phyloP scores from a whole-genome alignment of 441 rosid genomes.

The California macrophylla region DNA sequence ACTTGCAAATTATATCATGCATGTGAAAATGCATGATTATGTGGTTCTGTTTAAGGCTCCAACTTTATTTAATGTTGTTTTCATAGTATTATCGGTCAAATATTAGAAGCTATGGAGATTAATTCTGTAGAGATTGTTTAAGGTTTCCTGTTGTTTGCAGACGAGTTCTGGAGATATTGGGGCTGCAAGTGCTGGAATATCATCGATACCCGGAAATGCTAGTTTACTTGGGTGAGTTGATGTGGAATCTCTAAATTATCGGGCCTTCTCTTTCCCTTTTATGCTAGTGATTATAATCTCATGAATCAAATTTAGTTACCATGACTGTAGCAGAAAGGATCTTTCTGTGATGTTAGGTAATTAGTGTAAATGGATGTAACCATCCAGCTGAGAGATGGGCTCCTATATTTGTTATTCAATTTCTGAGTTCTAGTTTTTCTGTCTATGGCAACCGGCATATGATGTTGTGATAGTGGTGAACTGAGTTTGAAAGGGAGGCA shows the following conservation, averaged over 20 bases:
- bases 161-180: slow-evolving; percentile 50
- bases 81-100: not conserved
- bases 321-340: not conserved
- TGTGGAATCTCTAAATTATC: slow-evolving; percentile 1
- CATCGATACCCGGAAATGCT: slow-evolving; percentile 74
- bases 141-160: slow-evolving; percentile 25
- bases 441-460: not conserved
- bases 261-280: not conserved
- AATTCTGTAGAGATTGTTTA: not conserved
- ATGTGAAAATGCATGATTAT: not conserved
- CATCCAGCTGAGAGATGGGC: not conserved
- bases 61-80: not conserved
- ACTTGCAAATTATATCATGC: not conserved
- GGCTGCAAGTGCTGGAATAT: slow-evolving; percentile 44
- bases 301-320: not conserved
- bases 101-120: not conserved
- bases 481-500: not conserved
- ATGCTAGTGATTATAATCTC: not conserved
- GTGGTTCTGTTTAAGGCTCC: not conserved
- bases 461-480: not conserved
- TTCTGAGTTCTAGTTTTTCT: not conserved
- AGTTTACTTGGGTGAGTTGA: slow-evolving; percentile 67
- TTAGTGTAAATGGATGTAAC: not conserved
- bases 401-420: not conserved
- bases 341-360: not conserved